Conservation (phyloP, 1,284 basidiomycete genomes). For the Exsudoporus floridanus region DNA sequence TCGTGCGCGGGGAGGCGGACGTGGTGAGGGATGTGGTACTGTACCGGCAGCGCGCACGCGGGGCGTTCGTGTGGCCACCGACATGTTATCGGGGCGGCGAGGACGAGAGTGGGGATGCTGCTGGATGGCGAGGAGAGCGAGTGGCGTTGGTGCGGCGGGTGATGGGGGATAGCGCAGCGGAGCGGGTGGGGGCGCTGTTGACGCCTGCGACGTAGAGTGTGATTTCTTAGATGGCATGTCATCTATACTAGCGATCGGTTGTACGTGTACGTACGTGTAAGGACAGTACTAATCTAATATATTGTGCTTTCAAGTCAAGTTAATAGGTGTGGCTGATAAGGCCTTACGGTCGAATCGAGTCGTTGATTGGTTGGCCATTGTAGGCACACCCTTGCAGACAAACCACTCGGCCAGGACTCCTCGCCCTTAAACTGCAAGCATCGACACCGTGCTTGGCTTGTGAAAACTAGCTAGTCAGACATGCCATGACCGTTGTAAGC, state of each 20-base stretch:
- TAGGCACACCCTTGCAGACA: too few species aligned
- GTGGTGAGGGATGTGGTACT: conserved; percentile 52
- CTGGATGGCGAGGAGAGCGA: conserved; percentile 19
- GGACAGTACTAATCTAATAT: background rate
- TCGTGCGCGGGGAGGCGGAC: conserved; percentile 48
- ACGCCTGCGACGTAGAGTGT: background rate
- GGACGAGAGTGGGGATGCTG: conserved; percentile 8
- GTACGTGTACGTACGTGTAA: background rate
- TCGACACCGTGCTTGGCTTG: too few species aligned
- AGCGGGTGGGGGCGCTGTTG: conserved; percentile 11
- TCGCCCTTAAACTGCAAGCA: too few species aligned
- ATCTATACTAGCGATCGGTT: background rate
- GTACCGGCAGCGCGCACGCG: conserved; percentile 45
- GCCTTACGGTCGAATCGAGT: too few species aligned
- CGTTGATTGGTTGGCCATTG: too few species aligned
- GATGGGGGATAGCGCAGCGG: conserved; percentile 7
- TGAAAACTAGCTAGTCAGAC: too few species aligned
- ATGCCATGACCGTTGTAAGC: too few species aligned
- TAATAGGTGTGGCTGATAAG: too few species aligned
- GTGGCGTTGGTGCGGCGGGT: conserved; percentile 15
- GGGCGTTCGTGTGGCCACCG: conserved; percentile 38
- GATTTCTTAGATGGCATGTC: background rate
- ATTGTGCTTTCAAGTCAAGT: too few species aligned
- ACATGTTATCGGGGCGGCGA: conserved; percentile 38
- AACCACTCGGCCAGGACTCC: too few species aligned